Base-by-base conservation (phyloP, 2,329 filamentous ascomycete genomes). In the Botrytis pseudocinerea region DNA sequence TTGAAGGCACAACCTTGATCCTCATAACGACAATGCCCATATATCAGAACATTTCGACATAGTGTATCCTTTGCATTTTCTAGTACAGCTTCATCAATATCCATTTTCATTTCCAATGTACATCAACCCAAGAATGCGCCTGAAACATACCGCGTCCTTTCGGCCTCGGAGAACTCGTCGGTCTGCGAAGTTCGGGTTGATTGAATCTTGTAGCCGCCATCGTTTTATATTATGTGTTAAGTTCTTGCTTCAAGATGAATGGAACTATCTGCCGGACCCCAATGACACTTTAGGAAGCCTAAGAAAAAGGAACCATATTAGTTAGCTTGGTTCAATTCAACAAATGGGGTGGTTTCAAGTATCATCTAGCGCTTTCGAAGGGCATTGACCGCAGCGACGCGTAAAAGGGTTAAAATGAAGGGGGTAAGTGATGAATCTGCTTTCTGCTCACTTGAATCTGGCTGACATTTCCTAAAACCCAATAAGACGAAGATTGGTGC, bases 21-120 rank as follows among this genome's bases (percentile, higher is more conserved):
- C 84, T 97, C 93, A 83, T 94, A 97, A 76, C 94, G 92, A 82
- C 94, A 98, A 83, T 95, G 93, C 72, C 94, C 94, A 82, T 97
- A 97, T 79, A 98, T 97, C 75, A 94, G 88, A 75, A 98, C 92
- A 83, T 98, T 97, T 80, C 94, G 92, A 84, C 94, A 98, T 73
- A 95, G 88, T 10, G 93, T 97, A 81, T 97, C 94, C 84, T 95
- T 97, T 70, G 89, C 85, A 82, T 92, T 93, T 84, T 93, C 91
- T 92, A 77, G 73, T 63, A 73, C 73, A 64, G 38, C 63, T 35
- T 59, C 54, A 76, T 80, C 76, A 79, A 77, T 69, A 73, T 62
- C 44, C 32, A 10, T 51, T 59, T 38, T 66, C n/a, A 25, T 59
- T 64, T 70, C 42, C 44, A 51, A 20, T 44, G 38, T 44, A 57